These are phyloP conservation scores for Vitis rotundifolia DNA, from an alignment of 164 flowering plant species.

Conservation along the genomic window DNA sequence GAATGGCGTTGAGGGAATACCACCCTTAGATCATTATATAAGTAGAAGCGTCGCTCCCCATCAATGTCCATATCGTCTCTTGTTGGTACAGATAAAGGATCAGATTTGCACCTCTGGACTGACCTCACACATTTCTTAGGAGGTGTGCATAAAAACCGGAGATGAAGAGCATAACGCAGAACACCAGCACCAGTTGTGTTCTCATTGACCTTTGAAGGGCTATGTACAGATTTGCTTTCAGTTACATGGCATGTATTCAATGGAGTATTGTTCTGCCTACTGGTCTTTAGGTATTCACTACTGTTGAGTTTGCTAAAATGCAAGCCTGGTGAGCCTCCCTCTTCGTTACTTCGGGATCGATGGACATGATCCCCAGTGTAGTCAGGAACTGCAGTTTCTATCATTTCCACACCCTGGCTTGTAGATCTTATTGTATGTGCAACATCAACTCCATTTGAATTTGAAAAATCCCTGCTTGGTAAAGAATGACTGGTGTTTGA, in stretches of 20 bases:
- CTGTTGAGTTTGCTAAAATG: background rate
- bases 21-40: conserved; percentile 82
- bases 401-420: background rate
- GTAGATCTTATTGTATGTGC: background rate
- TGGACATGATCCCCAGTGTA: background rate
- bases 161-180: conserved; percentile 93
- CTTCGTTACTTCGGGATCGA: background rate
- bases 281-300: background rate
- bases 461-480: background rate
- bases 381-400: background rate
- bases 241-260: conserved; percentile 11
- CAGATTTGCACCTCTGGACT: conserved; percentile 65
- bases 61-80: conserved; percentile 28
- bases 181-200: conserved; percentile 53
- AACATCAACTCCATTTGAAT: background rate
- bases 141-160: conserved; percentile 74
- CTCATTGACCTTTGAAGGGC: conserved; percentile 52
- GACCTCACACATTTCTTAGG: conserved; percentile 55
- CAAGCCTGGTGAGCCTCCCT: background rate
- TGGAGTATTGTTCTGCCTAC: conserved; percentile 9
- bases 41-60: conserved; percentile 77
- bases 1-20: conserved; percentile 97
- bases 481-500: conserved; percentile 8
- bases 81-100: conserved; percentile 46
- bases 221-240: conserved; percentile 37